Conservation (phyloP, 2,329 filamentous ascomycete species). For the Microdochium paspali region DNA sequence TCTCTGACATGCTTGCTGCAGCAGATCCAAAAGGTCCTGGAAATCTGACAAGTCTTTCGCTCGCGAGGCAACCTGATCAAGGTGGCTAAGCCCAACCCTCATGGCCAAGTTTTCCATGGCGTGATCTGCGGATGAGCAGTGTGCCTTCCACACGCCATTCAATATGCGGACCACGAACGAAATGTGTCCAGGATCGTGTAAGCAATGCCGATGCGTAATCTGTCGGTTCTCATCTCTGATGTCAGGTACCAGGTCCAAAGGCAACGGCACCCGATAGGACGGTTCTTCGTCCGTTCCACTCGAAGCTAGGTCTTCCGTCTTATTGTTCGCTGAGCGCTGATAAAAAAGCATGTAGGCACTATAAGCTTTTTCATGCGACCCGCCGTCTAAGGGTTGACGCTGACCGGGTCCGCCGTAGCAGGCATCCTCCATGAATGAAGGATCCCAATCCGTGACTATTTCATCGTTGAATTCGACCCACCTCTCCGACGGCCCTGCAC, state of each 20-base stretch:
- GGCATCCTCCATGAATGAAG: slow-evolving; percentile 58
- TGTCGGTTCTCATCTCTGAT: slow-evolving; percentile 65
- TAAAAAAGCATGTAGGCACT: slow-evolving; percentile 99
- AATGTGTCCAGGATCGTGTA: slow-evolving; percentile 66
- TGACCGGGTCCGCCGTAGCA: slow-evolving; percentile 71
- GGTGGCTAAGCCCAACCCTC: slow-evolving; percentile 48
- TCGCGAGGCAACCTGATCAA: slow-evolving; percentile 68
- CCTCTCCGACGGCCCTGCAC: slow-evolving; percentile 30
- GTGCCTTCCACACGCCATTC: slow-evolving; percentile 40
- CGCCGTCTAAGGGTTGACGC: slow-evolving; percentile 35
- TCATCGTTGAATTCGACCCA: slow-evolving; percentile 97
- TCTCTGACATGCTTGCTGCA: slow-evolving; percentile 35
- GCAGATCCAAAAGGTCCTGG: slow-evolving; percentile 39
- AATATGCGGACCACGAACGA: slow-evolving; percentile 58
- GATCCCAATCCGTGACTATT: slow-evolving; percentile 68
- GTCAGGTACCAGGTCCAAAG: slow-evolving; percentile 37
- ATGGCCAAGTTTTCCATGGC: slow-evolving; percentile 39
- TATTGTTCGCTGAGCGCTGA: slow-evolving; percentile 62
- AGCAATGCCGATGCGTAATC: slow-evolving; percentile 66
- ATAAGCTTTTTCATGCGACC: slow-evolving; percentile 57
- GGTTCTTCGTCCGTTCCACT: slow-evolving; percentile 21
- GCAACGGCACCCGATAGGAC: slow-evolving; percentile 36
- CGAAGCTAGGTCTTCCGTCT: slow-evolving; percentile 40
- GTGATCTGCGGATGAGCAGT: slow-evolving; percentile 40
- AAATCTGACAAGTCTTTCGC: slow-evolving; percentile 60